These are phyloP conservation scores for Microcyclospora pomicola DNA, from an alignment of 2,329 filamentous ascomycete species.

Conservation along the genomic window DNA sequence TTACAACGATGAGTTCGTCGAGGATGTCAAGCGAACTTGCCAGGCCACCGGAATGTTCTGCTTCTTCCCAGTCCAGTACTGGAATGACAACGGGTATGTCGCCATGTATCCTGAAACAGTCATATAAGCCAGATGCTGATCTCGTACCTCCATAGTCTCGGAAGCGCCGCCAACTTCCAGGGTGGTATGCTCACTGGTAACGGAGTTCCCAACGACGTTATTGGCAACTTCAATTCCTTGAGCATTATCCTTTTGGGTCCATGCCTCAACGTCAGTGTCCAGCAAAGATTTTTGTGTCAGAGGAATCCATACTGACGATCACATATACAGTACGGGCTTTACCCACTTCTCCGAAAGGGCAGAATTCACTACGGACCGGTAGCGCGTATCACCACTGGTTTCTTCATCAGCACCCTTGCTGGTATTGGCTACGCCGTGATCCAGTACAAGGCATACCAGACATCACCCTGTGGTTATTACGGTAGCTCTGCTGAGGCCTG, in stretches of 20 bases:
- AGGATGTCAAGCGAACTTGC: conserved; percentile 52
- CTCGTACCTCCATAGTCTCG: conserved; percentile 3
- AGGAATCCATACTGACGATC: no score
- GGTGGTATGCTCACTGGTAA: conserved; percentile 13
- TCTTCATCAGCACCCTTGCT: conserved; percentile 36
- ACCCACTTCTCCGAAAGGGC: conserved; percentile 27
- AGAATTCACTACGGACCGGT: conserved; percentile 32
- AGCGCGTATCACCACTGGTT: conserved; percentile 36
- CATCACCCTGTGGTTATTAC: conserved; percentile 34
- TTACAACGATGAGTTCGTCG: conserved; percentile 57
- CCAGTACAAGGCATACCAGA: conserved; percentile 39
- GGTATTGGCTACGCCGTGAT: conserved; percentile 40
- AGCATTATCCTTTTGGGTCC: conserved; percentile 31
- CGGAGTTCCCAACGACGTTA: conserved; percentile 32
- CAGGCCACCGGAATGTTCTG: conserved; percentile 54
- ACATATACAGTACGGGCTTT: conserved; percentile 23
- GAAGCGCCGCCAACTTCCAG: conserved; percentile 10
- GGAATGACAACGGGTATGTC: conserved; percentile 16
- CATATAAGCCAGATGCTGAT: no score
- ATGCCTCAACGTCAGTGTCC: conserved; percentile 15
- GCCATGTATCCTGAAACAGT: no score
- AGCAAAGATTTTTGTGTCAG: no score
- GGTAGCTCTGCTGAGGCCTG: conserved; percentile 2
- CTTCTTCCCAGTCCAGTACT: conserved; percentile 29
- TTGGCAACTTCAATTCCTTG: conserved; percentile 32